phyloP scores from a whole-genome alignment of 2,329 filamentous ascomycete species.

The Raffaelea arxii region DNA sequence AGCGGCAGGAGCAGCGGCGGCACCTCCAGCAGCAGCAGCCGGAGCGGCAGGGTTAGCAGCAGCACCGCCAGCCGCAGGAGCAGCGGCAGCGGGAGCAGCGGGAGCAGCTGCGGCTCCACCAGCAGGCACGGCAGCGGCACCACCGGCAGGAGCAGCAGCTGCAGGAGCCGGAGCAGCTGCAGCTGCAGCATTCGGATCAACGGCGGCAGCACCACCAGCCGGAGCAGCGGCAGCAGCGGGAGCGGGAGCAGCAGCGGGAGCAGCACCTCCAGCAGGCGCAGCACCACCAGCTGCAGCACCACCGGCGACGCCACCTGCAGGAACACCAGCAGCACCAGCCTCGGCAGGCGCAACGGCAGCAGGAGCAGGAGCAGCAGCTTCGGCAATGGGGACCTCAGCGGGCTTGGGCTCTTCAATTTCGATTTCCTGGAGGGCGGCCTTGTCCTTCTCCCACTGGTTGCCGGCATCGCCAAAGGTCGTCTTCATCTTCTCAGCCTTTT shows the following conservation, averaged over 20 bases:
- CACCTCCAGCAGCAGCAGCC: background rate
- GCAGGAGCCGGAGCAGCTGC: background rate
- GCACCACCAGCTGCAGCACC: background rate
- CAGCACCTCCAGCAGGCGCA: background rate
- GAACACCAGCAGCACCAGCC: slow-evolving; percentile 5
- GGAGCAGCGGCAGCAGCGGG: background rate
- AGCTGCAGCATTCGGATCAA: background rate
- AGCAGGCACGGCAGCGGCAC: background rate
- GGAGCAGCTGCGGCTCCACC: background rate
- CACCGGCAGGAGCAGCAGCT: background rate
- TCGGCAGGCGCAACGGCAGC: background rate
- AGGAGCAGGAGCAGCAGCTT: slow-evolving; percentile 2
- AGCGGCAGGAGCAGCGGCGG: background rate
- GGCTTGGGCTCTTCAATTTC: slow-evolving; percentile 45
- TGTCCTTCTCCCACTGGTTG: slow-evolving; percentile 84
- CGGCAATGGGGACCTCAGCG: slow-evolving; percentile 19
- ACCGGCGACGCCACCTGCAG: background rate
- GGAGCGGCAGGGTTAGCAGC: background rate
- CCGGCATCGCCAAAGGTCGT: slow-evolving; percentile 69
- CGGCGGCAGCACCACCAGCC: background rate
- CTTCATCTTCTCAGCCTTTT: slow-evolving; percentile 68
- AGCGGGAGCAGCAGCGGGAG: slow-evolving; percentile 1
- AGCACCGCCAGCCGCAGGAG: background rate
- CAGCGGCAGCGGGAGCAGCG: background rate
- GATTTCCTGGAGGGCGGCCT: slow-evolving; percentile 64